These are phyloP conservation scores for Metschnikowia colocasiae DNA, from an alignment of 805 yeast genomes.

Conservation along the genomic window DNA sequence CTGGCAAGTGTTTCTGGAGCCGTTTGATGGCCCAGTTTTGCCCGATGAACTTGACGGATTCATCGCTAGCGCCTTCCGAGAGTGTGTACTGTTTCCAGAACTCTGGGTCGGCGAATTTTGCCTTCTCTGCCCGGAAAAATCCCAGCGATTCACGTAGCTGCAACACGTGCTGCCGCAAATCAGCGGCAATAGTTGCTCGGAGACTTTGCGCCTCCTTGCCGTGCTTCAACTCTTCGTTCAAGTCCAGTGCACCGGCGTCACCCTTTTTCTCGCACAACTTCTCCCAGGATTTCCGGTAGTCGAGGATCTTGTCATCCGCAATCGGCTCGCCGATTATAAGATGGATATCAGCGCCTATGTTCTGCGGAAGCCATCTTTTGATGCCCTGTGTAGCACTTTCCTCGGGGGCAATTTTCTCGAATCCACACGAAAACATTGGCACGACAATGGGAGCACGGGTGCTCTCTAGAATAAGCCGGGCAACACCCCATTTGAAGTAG, in stretches of 20 bases:
- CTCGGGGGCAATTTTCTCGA: constrained; percentile 85
- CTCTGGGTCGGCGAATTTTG: constrained; percentile 58
- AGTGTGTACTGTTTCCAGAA: constrained; percentile 73
- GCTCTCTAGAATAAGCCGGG: constrained; percentile 78
- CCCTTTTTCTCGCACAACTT: constrained; percentile 51
- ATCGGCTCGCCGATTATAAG: constrained; percentile 72
- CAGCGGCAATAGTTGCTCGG: constrained; percentile 67
- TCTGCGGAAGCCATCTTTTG: constrained; percentile 57
- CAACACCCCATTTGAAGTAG: constrained; percentile 93
- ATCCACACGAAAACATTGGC: constrained; percentile 83
- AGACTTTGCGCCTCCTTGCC: constrained; percentile 65
- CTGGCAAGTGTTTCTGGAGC: constrained; percentile 50
- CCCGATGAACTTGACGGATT: constrained; percentile 69
- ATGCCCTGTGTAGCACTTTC: constrained; percentile 52
- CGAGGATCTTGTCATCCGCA: constrained; percentile 54
- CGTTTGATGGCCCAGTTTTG: constrained; percentile 79
- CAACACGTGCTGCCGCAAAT: constrained; percentile 60
- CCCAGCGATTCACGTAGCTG: constrained; percentile 40
- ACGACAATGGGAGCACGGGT: constrained; percentile 80
- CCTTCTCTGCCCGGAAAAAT: constrained; percentile 58
- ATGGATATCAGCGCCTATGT: constrained; percentile 62
- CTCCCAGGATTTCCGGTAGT: constrained; percentile 69
- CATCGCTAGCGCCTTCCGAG: constrained; percentile 64
- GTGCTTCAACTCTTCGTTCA: constrained; percentile 56
- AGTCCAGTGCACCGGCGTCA: constrained; percentile 54